Conservation (phyloP, 1,284 basidiomycete species). For the Malassezia cuniculi region DNA sequence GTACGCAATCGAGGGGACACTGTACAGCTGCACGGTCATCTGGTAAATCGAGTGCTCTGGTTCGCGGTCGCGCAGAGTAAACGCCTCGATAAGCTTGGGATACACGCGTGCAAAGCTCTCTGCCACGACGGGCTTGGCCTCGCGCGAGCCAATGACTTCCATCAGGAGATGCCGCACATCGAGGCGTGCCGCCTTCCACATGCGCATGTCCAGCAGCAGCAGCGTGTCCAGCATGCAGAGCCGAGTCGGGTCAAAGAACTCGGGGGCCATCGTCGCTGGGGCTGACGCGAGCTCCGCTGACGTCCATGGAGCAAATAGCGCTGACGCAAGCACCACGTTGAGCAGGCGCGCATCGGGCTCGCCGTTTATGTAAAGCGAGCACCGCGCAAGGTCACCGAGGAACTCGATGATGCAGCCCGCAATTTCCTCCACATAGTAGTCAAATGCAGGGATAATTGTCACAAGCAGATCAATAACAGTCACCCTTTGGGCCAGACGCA, state of each 20-base stretch:
- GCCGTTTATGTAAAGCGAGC: conserved; percentile 21
- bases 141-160: conserved; percentile 56
- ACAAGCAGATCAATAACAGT: conserved; percentile 81
- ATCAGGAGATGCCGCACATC: conserved; percentile 71
- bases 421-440: conserved; percentile 79
- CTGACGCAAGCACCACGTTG: conserved; percentile 25
- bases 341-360: conserved; percentile 23
- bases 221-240: conserved; percentile 34
- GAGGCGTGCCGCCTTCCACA: conserved; percentile 50
- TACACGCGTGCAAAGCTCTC: conserved; percentile 35
- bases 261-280: conserved; percentile 23
- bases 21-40: conserved; percentile 43
- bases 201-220: conserved; percentile 34
- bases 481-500: conserved; percentile 68
- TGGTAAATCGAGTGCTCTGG: conserved; percentile 41
- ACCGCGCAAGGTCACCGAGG: conserved; percentile 34
- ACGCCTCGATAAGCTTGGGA: conserved; percentile 36
- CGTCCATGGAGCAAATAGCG: conserved; percentile 26
- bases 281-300: conserved; percentile 16
- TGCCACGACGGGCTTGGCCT: conserved; percentile 67
- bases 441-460: conserved; percentile 72
- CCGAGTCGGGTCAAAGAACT: conserved; percentile 30
- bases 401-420: conserved; percentile 48
- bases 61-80: conserved; percentile 41
- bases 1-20: conserved; percentile 38